phyloP scores from a whole-genome alignment of 1,284 basidiomycete species.

The Schizopora paradoxa region DNA sequence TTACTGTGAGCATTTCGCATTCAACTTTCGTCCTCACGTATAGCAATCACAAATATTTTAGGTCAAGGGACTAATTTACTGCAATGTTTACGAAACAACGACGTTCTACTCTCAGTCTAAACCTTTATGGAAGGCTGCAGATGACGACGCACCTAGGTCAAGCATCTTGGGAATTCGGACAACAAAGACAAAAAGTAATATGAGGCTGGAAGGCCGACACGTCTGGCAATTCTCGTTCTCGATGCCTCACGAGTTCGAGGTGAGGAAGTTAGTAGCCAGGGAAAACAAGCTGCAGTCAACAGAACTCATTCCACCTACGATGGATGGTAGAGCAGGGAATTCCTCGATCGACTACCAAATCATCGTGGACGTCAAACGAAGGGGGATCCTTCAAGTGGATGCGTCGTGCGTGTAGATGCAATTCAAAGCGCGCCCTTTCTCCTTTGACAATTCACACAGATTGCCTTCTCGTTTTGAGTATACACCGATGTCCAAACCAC shows the following conservation, averaged over 20 bases:
- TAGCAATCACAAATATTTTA: neutral
- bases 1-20: too few species aligned
- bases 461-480: conserved; percentile 3
- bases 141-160: too few species aligned
- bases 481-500: conserved; percentile 1
- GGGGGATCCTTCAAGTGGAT: conserved; percentile 9
- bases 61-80: conserved; percentile 5
- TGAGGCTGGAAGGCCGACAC: conserved; percentile 20
- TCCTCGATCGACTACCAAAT: conserved; percentile 18
- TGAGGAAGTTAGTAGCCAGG: too few species aligned
- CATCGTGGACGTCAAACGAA: conserved; percentile 9
- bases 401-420: too few species aligned
- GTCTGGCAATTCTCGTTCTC: conserved; percentile 18
- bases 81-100: conserved; percentile 11
- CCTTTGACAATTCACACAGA: neutral
- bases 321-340: conserved; percentile 1
- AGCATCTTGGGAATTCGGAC: too few species aligned
- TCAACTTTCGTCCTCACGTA: neutral
- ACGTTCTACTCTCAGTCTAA: too few species aligned
- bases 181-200: too few species aligned
- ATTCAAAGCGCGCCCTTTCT: too few species aligned
- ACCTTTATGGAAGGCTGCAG: too few species aligned
- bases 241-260: conserved; percentile 15
- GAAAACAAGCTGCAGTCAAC: too few species aligned
- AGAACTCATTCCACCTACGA: conserved; percentile 6